Base-by-base conservation (phyloP, 2,329 filamentous ascomycete genomes). In the Talaromyces sp. region DNA sequence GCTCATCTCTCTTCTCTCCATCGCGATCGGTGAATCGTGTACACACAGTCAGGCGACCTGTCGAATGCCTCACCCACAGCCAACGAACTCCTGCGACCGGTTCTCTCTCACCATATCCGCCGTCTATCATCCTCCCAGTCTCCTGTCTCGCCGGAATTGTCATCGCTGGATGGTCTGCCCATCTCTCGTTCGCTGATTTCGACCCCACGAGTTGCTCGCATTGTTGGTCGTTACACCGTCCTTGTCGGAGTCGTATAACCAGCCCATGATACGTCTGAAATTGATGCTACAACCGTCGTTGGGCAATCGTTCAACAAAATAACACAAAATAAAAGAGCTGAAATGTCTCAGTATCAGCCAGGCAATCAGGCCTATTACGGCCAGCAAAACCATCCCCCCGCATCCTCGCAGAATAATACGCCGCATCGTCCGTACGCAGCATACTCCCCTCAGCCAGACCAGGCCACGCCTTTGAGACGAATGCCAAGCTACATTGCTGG, bases 401-500 rank as follows among this genome's bases (percentile, higher is more conserved):
- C 65, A 19, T 32, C 67, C 58, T 67, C 72, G 43, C 54, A 65
- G 11, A 72, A 74, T 61, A 65, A 67, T 19, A 21, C 38, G 26
- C 60, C 65, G 57, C 59, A 64, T 54, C 66, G 68, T 54, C 72
- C 70, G 59, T 77, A 80, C 74, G 72, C 77, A 68, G 64, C 70
- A 68, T 73, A 77, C 64, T 63, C 73, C 68, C 64, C 75, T 48
- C 78, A 76, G 60, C 73, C 75, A 56, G 72, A 62, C 29, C 72
- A 72, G 64, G 72, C 74, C 48, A 72, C 72, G 61, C 68, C 75
- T 51, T 72, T 79, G 63, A 77, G 76, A 62, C 81, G 89, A 65
- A 83, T 85, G 65, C 83, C 85, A 54, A 93, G 88, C 78, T 92
- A 90, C 78, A 87, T 91, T 72, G 85, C 82, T 65, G 89, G 88